Base-by-base conservation (phyloP, 306 rosid species). In the Quercus glauca region DNA sequence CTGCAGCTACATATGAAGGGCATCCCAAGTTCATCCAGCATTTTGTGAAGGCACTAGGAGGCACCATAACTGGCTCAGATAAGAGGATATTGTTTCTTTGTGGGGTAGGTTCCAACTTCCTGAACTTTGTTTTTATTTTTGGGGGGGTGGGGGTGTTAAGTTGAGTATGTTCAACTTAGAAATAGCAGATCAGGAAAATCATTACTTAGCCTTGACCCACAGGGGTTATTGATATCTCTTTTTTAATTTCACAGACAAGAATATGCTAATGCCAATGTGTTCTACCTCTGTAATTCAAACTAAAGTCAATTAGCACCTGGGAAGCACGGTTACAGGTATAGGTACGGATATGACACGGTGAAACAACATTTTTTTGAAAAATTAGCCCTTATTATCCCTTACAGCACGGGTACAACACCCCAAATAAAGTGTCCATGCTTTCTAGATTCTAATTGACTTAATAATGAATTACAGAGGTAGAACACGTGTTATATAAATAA, bases 21-120 rank as follows among this genome's bases (percentile, higher is more conserved):
- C 92, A 91, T 71, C 89, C 99, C 0, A 90, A 87, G 79, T 83
- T 74, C 67, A 85, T 94, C 82, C 72, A 68, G 73, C 88, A 55
- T 71, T 86, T 92, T 73, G 89, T 92, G 73, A 85, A 91, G 84
- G 92, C 97, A 81, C 78, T 94, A 31, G 97, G 98, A 63, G 99
- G 97, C 74, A 84, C 60, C 84, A 79, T 90, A 57, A 85, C 78
- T 77, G 99, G 97, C 60, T 78, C 87, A 25, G 78, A 80, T 63
- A 92, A 82, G 60, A 90, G 80, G 78, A 84, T 94, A 83, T 89
- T 94, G 71, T 92, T 94, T 76, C 90, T 94, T 37, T 94, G 99
- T 55, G 97, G 99, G 87, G 99, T 94, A 89, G 23, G 93, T 71
- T 84, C 26, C 51, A 74, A 13, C 53, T 63, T 37, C 64, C 58